Evolutionary conservation across 169 alveolate species (phyloP).

Genomic region (Eimeria falciformis): DNA sequence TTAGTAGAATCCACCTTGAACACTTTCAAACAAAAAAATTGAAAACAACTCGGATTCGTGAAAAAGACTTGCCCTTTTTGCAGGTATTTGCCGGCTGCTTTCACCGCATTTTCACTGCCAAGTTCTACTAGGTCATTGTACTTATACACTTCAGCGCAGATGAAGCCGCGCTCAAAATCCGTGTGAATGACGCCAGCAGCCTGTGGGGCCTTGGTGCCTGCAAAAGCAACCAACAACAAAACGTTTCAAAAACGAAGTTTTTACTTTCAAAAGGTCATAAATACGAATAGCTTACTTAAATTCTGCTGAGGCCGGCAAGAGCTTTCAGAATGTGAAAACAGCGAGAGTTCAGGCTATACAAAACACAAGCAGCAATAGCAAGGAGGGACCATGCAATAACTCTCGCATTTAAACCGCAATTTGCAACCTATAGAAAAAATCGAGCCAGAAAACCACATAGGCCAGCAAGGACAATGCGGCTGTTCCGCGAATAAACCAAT

Average conservation of each 20-base stretch:
- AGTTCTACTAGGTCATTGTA: constrained; percentile 91
- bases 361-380: too few species aligned
- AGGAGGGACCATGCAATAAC: too few species aligned
- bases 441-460: not conserved
- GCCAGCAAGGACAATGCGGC: not conserved
- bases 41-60: not conserved
- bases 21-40: not conserved
- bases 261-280: too few species aligned
- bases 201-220: constrained; percentile 83
- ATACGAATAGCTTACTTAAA: too few species aligned
- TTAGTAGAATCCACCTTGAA: too few species aligned
- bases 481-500: not conserved
- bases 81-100: constrained; percentile 92
- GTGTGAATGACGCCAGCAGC: constrained; percentile 87
- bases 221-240: not conserved
- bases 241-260: not conserved
- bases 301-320: too few species aligned
- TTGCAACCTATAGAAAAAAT: too few species aligned
- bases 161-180: constrained; percentile 99
- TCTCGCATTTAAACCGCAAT: too few species aligned
- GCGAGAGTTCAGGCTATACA: too few species aligned
- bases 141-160: constrained; percentile 98
- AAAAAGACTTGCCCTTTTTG: constrained; percentile 80
- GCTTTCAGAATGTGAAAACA: too few species aligned
- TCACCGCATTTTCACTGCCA: constrained; percentile 91